Base-by-base conservation (phyloP, 2,329 filamentous ascomycete species). In the Pseudogymnoascus sp. region DNA sequence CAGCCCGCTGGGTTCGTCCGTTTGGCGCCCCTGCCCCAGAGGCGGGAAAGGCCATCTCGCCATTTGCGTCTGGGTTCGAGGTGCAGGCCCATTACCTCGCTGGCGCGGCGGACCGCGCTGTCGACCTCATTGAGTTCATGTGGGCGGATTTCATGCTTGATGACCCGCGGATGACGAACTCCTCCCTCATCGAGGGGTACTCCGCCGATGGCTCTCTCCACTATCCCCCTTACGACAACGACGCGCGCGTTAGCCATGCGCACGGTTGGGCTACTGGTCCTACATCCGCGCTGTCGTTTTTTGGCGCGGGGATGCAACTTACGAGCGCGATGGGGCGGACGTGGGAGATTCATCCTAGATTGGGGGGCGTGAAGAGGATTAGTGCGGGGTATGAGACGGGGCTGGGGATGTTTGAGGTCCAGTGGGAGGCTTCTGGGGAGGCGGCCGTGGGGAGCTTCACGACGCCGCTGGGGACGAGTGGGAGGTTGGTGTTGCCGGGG, bases 131-230 rank as follows among this genome's bases (percentile, higher is more conserved):
- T 65, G 70, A 77, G 6, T 65, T 78, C 2, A 76, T 80, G 69
- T 84, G 81, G 80, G 50, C 50, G 4, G 80, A 78, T 0, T 84
- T 81, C 67, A 83, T 84, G 81, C 76, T 84, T 4, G 75, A 57
- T n/a, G 50, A 62, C 42, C 70, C 71, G 1, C 74, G 75, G 11
- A 76, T 78, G 67, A 79, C 77, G n/a, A 75, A 77, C 65, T 73
- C 69, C 33, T 78, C 77, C 3, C 74, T 78, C 23, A 74, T 76
- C 17, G 77, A 79, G 66, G 77, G 77, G 2, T 78, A 77, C 65
- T 67, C 71, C 8, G 70, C 74, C 6, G 73, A 78, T 65, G 77
- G 76, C 36, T 61, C 72, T 64, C 63, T 73, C 36, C 70, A 74
- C 62, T 75, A 75, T 65, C 72, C 73, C 3, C 71, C 73, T 1